Conservation (phyloP, 441 rosid genomes). For the Raphanus hybrid region DNA sequence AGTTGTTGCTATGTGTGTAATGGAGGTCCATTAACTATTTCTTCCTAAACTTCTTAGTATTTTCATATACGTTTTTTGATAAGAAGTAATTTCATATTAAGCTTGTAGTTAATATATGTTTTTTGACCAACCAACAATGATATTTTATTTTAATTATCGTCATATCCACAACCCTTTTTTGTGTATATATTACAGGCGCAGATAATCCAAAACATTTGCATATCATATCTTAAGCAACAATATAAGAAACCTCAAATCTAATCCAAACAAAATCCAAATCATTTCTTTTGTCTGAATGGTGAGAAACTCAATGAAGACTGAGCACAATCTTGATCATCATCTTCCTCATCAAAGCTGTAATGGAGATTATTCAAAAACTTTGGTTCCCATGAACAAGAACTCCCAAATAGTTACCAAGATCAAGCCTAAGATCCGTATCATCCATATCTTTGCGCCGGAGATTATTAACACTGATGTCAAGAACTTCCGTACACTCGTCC, state of each 20-base stretch:
- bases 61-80: conserved; percentile 1
- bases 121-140: conserved; percentile 28
- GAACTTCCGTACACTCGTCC: conserved; percentile 86
- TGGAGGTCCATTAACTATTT: conserved; percentile 26
- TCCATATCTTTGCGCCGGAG: conserved; percentile 96
- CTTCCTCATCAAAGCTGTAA: conserved; percentile 28
- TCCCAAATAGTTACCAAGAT: conserved; percentile 62
- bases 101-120: conserved; percentile 15
- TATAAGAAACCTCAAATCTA: conserved; percentile 17
- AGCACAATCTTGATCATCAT: conserved; percentile 31
- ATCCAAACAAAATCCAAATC: background rate
- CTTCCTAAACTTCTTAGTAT: background rate
- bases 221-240: conserved; percentile 13
- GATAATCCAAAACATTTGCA: conserved; percentile 29
- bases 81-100: conserved; percentile 8
- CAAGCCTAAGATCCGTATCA: conserved; percentile 88
- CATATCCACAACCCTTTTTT: conserved; percentile 15
- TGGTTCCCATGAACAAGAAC: conserved; percentile 49
- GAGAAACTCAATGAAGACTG: conserved; percentile 33
- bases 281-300: conserved; percentile 18
- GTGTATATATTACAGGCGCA: conserved; percentile 24
- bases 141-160: conserved; percentile 27
- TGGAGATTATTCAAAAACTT: conserved; percentile 41
- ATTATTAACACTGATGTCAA: conserved; percentile 91
- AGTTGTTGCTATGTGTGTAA: conserved; percentile 22